phyloP scores from a whole-genome alignment of 805 yeast species.

The Metschnikowia orientalis region DNA sequence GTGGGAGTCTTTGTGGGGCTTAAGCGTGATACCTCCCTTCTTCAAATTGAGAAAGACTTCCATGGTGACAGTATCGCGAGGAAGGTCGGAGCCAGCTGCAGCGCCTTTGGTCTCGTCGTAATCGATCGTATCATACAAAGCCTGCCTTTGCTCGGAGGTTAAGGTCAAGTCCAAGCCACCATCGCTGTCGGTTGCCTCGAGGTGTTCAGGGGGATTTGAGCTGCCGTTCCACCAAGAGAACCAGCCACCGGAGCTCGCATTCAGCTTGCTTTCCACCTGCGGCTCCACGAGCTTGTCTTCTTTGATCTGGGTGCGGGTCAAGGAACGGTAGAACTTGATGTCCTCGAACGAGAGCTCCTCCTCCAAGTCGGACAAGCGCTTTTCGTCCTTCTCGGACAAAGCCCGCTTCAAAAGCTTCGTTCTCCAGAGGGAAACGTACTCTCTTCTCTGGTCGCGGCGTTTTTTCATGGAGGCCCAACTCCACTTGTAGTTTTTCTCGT shows the following conservation, averaged over 20 bases:
- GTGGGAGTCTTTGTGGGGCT: constrained; percentile 32
- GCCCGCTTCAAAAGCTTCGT: constrained; percentile 41
- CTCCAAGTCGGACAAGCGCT: constrained; percentile 49
- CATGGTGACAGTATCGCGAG: constrained; percentile 66
- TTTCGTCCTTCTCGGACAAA: constrained; percentile 17
- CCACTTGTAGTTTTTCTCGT: constrained; percentile 76
- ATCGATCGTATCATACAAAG: constrained; percentile 89
- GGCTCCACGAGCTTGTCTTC: constrained; percentile 43
- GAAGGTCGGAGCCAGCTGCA: constrained; percentile 55
- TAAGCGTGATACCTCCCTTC: constrained; percentile 71
- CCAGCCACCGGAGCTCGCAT: constrained; percentile 50
- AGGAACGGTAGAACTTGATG: constrained; percentile 75
- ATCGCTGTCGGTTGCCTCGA: constrained; percentile 28
- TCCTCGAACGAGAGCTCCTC: constrained; percentile 65
- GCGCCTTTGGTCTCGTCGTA: constrained; percentile 63
- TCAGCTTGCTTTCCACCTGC: constrained; percentile 11
- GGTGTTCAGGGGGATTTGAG: constrained; percentile 15
- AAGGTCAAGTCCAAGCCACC: constrained; percentile 33
- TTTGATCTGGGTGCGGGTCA: constrained; percentile 64
- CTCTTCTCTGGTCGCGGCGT: constrained; percentile 67
- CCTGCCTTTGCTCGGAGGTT: constrained; percentile 84
- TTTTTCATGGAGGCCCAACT: constrained; percentile 78
- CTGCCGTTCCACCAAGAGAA: constrained; percentile 63
- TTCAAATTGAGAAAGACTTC: constrained; percentile 65
- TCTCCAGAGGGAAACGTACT: constrained; percentile 68